Evolutionary conservation across 805 yeast species (phyloP).

Genomic region (Candida broadrunensis): DNA sequence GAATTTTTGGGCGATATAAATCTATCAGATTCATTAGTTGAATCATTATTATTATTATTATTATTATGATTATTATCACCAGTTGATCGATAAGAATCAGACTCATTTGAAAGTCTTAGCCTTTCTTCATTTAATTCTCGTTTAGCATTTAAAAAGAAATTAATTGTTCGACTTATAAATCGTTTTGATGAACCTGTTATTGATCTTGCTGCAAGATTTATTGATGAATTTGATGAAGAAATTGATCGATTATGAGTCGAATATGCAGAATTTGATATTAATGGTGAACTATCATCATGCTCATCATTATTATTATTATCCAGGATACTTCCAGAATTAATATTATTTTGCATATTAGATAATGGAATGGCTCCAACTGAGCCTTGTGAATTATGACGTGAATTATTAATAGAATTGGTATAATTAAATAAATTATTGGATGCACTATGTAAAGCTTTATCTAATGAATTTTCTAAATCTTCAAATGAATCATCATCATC

Average conservation of each 20-base stretch:
- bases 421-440: constrained; percentile 38
- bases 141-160: constrained; percentile 21
- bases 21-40: constrained; percentile 29
- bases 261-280: constrained; percentile 18
- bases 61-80: not conserved
- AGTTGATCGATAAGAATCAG: constrained; percentile 1
- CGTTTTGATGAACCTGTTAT: constrained; percentile 8
- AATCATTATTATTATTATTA: constrained; percentile 1
- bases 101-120: constrained; percentile 9
- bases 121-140: constrained; percentile 24
- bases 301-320: constrained; percentile 20
- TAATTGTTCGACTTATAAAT: constrained; percentile 8
- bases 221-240: constrained; percentile 17
- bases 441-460: constrained; percentile 57
- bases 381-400: constrained; percentile 26
- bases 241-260: constrained; percentile 15
- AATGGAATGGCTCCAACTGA: constrained; percentile 27
- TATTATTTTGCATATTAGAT: constrained; percentile 14
- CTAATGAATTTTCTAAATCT: constrained; percentile 62
- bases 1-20: constrained; percentile 37
- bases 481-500: constrained; percentile 43
- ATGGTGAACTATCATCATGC: constrained; percentile 26
- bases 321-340: constrained; percentile 11
- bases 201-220: constrained; percentile 9
- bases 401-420: constrained; percentile 17